Evolutionary conservation across 176 grass and related monocot species (phyloP), one percentile per base, ranked within the genome.

Genomic region (Eleusine indica): DNA sequence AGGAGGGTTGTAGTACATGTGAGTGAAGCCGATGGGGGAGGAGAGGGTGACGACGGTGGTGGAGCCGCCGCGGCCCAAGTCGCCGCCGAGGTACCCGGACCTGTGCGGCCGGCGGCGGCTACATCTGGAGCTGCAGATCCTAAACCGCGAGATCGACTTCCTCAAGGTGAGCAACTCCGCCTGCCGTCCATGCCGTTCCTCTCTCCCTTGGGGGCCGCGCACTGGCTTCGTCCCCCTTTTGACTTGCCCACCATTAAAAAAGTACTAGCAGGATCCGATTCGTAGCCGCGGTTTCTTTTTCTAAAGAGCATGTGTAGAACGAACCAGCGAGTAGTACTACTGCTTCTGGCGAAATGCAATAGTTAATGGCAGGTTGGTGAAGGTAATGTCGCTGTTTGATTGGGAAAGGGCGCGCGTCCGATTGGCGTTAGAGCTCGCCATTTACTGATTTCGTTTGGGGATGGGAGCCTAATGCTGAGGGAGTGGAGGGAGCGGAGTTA

Each of bases 51-150:
- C 70, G 51, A 75, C 75, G 61, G 84, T 75, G 75, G 69, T 87
- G 48, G 85, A 80, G 73, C 81, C 94, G 44, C 94, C 94, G 9
- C 73, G 80, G 77, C 91, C 94, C 32, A 96, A 89, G 86, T 96
- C 93, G 43, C 93, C 93, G 87, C 90, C 90, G 75, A 90, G 86
- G 88, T 96, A 96, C 90, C 90, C 93, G 19, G 93, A 96, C 82
- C 70, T 91, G 74, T 96, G 86, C 83, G 93, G 93, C 46, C 86
- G 93, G 6, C 75, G 93, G 58, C 85, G 93, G 86, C 63, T 91
- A 69, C 92, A 91, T 53, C 92, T 91, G 35, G 89, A 94, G 68
- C 72, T 94, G 11, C 92, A 91, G 87, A 94, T 94, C 84, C 82
- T 94, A 81, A 91, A 91, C 86, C 89, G 92, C n/a, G 92, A 94